A percentile compares a stretch with the other conserved stretches of the same genome.
phyloP scores from a whole-genome alignment of 2,329 filamentous ascomycete species.

The Sordariomycetes sp. region DNA sequence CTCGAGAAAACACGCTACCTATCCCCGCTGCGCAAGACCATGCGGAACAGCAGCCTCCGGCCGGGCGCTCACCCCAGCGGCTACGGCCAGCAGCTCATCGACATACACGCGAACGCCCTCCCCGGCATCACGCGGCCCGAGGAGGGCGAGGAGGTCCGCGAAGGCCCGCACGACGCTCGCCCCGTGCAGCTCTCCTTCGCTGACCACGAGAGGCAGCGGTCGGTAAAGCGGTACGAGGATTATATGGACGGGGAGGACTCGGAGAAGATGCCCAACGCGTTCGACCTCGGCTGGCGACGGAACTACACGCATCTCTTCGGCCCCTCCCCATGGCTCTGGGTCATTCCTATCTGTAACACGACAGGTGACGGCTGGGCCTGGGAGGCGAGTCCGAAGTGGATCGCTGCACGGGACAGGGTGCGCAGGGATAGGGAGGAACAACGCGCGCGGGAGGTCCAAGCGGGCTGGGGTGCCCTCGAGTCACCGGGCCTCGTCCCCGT shows the following conservation, averaged over 20 bases:
- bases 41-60: slow-evolving; percentile 49
- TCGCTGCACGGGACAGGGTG: slow-evolving; percentile 58
- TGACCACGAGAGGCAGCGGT: slow-evolving; percentile 43
- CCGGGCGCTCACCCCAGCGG: slow-evolving; percentile 42
- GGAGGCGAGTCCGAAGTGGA: slow-evolving; percentile 76
- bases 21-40: slow-evolving; percentile 54
- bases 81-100: slow-evolving; percentile 63
- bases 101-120: slow-evolving; percentile 72
- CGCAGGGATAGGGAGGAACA: slow-evolving; percentile 46
- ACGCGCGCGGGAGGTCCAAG: slow-evolving; percentile 50
- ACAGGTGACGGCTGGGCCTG: slow-evolving; percentile 89
- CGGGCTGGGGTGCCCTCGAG: slow-evolving; percentile 50
- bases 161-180: slow-evolving; percentile 19
- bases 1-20: slow-evolving; percentile 93
- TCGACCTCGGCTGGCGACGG: slow-evolving; percentile 73
- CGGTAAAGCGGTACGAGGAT: slow-evolving; percentile 45
- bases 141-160: slow-evolving; percentile 58
- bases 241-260: slow-evolving; percentile 89
- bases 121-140: slow-evolving; percentile 73
- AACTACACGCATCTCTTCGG: slow-evolving; percentile 82
- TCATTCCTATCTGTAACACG: slow-evolving; percentile 71
- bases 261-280: slow-evolving; percentile 81
- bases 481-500: slow-evolving; percentile 11
- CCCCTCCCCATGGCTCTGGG: slow-evolving; percentile 59
- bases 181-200: slow-evolving; percentile 40